Evolutionary conservation across 768 basidiomycete genomes (phyloP), one percentile per base, ranked within the genome.

Genomic region (Cantharellus anzutake): DNA sequence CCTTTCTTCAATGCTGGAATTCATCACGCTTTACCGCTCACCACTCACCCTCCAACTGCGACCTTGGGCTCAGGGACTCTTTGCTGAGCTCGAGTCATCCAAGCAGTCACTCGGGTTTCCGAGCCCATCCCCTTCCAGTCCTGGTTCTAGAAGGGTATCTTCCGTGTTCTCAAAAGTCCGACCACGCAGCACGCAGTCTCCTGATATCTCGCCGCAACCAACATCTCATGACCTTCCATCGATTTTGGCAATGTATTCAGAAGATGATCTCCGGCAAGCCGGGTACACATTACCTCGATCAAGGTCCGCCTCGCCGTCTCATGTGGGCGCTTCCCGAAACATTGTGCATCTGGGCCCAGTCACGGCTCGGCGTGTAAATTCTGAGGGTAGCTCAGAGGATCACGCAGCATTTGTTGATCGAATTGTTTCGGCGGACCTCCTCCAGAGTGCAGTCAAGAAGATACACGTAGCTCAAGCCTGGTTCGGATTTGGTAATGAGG

Each of bases 1-100:
- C 4, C 71, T 82, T 1, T 86, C 84, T 84, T 86, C 85, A 2
- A 67, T 81, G 38, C 69, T 86, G 37, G 82, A 86, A 64, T 74
- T 84, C 59, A 67, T 83, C 16, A 83, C 79, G 63, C 73, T 79
- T 1, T 78, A 76, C 64, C 75, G 82, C 16, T 80, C 71, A 42
- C 83, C 84, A 0, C 73, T 88, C 38, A 70, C 77, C 58, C 70
- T 83, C 38, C 83, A 84, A 63, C 73, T 87, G 70, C 81, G 81
- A 35, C 69, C 80, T 2, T 76, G 84, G 60, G 71, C 78, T n/a
- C 77, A 78, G 64, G 82, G 84, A 68, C 52, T 7, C 35, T 11
- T 55, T 7, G 35, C 38, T 37, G 7, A 37, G 11, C 11, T 55
- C 7, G 14, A 11, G 14, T 29, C 44, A 48, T 29, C 44, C 44